Evolutionary conservation across 2,329 filamentous ascomycete genomes (phyloP).

Genomic region (Microcyclospora tardicrescens): DNA sequence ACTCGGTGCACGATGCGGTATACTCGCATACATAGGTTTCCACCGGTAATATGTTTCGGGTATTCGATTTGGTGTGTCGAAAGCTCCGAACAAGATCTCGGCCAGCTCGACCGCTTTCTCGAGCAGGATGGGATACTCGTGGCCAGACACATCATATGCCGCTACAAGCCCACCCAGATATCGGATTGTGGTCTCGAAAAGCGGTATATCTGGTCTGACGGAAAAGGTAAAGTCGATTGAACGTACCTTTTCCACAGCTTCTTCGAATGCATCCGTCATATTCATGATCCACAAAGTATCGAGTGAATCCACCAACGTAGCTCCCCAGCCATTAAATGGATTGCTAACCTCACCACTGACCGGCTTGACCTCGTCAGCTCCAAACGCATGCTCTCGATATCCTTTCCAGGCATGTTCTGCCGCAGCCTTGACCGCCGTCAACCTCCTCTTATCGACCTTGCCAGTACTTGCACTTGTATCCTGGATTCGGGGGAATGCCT

Average conservation of each 20-base stretch:
- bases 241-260: constrained; percentile 56
- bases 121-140: constrained; percentile 56
- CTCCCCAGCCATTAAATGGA: constrained; percentile 85
- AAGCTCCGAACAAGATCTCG: constrained; percentile 67
- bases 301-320: constrained; percentile 68
- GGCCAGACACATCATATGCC: constrained; percentile 72
- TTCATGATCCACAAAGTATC: constrained; percentile 85
- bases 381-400: constrained; percentile 69
- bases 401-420: constrained; percentile 70
- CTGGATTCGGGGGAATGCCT: constrained; percentile 65
- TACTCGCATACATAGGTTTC: constrained; percentile 51
- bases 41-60: constrained; percentile 69
- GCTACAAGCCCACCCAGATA: constrained; percentile 77
- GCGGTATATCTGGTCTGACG: constrained; percentile 55
- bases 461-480: constrained; percentile 49
- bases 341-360: constrained; percentile 55
- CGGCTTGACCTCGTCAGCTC: constrained; percentile 74
- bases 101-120: constrained; percentile 69
- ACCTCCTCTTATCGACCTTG: constrained; percentile 45
- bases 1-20: constrained; percentile 48
- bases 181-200: constrained; percentile 86
- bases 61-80: constrained; percentile 92
- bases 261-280: constrained; percentile 63
- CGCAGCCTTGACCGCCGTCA: constrained; percentile 56
- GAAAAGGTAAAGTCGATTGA: constrained; percentile 74